These are phyloP conservation scores for Ogataea ganodermae DNA, from an alignment of 805 yeast species.

Conservation along the genomic window DNA sequence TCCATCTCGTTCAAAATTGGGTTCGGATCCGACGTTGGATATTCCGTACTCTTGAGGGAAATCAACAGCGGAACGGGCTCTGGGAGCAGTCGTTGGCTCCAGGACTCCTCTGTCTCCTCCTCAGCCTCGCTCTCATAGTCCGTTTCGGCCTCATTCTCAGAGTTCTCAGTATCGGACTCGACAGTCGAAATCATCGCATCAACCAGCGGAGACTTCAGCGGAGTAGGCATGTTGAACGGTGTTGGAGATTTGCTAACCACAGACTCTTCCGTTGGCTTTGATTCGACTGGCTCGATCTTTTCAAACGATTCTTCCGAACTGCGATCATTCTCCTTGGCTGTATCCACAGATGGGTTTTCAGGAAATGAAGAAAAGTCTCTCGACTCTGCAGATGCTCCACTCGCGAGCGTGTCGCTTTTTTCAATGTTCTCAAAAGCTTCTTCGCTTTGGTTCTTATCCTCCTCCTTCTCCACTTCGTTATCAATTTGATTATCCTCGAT, in stretches of 20 bases:
- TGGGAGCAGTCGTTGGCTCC: constrained; percentile 27
- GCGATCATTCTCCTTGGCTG: background rate
- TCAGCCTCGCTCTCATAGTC: constrained; percentile 30
- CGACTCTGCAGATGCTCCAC: no score
- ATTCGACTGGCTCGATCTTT: background rate
- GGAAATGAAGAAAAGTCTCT: no score
- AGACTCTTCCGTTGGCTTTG: background rate
- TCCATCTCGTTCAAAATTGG: constrained; percentile 29
- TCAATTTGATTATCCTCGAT: background rate
- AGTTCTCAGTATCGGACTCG: background rate
- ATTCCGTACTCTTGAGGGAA: constrained; percentile 23
- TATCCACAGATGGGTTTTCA: no score
- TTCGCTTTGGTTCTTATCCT: background rate
- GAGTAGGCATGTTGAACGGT: no score
- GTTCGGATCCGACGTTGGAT: constrained; percentile 24
- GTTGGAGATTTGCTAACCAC: background rate
- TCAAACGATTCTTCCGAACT: constrained; percentile 2
- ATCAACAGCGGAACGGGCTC: constrained; percentile 25
- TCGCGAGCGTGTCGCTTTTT: background rate
- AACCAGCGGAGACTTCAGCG: background rate
- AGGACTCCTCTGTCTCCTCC: background rate
- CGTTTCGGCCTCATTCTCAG: background rate
- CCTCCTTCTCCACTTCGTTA: background rate
- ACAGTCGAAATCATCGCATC: background rate
- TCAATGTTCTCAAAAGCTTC: constrained; percentile 3